Conservation (phyloP, 352 stramenopile genomes). For the Phytophthora sp. region DNA sequence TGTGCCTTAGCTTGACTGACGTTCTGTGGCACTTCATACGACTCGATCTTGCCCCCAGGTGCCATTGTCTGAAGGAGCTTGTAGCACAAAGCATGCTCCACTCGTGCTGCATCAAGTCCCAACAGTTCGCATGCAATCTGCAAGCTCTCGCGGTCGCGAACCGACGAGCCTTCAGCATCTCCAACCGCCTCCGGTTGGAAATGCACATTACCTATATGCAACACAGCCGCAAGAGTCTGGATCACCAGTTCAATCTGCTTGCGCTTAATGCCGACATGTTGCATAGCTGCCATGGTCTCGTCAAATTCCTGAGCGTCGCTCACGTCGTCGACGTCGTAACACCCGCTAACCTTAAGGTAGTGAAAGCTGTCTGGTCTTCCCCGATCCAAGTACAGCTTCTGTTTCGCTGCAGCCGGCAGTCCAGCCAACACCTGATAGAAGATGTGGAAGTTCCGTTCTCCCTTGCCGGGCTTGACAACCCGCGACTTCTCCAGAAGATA, state of each 20-base stretch:
- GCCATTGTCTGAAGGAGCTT: conserved; percentile 90
- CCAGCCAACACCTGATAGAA: conserved; percentile 94
- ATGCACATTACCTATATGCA: conserved; percentile 83
- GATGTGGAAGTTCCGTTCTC: conserved; percentile 95
- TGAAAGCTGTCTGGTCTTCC: conserved; percentile 78
- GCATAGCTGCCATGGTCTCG: conserved; percentile 87
- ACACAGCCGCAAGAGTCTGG: conserved; percentile 77
- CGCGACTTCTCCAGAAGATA: conserved; percentile 94
- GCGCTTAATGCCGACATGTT: conserved; percentile 88
- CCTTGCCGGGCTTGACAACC: conserved; percentile 83
- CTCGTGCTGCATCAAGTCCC: conserved; percentile 58
- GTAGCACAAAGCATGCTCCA: conserved; percentile 84
- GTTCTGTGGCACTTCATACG: conserved; percentile 89
- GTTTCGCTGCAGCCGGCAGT: conserved; percentile 54
- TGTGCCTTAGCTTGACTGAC: conserved; percentile 89
- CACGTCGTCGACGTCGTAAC: conserved; percentile 91
- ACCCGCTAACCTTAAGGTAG: conserved; percentile 90
- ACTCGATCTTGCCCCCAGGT: conserved; percentile 81
- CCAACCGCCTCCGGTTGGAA: conserved; percentile 67
- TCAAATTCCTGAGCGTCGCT: conserved; percentile 92
- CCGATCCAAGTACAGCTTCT: conserved; percentile 76
- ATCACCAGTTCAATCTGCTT: conserved; percentile 91
- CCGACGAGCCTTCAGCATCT: conserved; percentile 73
- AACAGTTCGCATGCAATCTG: conserved; percentile 72
- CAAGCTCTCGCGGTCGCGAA: conserved; percentile 58